Evolutionary conservation across 305 asterid species (phyloP).

Genomic region (Solanum hybrid): DNA sequence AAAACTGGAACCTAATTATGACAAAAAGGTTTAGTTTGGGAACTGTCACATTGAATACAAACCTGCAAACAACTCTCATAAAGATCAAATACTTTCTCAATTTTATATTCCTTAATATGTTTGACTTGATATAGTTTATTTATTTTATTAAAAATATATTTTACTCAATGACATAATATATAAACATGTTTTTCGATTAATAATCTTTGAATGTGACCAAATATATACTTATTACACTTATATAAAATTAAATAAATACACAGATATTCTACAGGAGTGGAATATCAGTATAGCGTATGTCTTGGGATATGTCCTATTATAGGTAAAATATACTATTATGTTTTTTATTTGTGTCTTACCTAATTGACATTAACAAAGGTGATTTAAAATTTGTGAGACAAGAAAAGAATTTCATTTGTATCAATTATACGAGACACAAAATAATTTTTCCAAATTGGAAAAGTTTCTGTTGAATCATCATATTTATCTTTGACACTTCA

Average conservation of each 20-base stretch:
- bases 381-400: background rate
- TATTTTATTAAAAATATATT: no score
- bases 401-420: background rate
- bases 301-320: background rate
- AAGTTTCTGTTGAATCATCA: background rate
- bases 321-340: background rate
- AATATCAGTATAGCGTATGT: background rate
- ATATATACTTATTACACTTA: no score
- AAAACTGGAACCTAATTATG: no score
- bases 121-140: no score
- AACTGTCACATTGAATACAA: background rate
- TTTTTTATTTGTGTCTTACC: background rate
- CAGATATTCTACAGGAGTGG: fast-evolving
- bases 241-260: no score
- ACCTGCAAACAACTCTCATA: background rate
- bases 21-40: no score
- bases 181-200: no score
- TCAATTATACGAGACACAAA: background rate
- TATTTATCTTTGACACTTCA: background rate
- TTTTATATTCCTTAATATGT: no score
- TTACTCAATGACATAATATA: no score
- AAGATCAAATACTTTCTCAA: background rate
- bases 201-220: background rate
- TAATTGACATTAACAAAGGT: background rate
- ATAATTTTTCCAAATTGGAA: background rate